These are phyloP conservation scores for Adiantum capillusveneris DNA, from an alignment of 75 land plant species.

Conservation along the genomic window DNA sequence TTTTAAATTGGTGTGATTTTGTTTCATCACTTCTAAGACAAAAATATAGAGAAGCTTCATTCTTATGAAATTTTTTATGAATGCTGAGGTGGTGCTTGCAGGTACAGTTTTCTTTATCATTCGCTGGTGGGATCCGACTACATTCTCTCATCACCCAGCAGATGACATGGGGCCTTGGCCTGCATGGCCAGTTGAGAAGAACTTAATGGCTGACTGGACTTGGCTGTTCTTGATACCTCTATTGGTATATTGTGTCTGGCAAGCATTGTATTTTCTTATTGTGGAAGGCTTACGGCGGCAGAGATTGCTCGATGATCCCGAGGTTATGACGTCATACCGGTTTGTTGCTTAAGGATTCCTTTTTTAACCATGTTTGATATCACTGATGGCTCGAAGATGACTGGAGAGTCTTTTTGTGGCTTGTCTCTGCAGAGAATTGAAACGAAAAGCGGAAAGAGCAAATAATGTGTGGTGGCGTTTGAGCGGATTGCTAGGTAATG, in stretches of 20 bases:
- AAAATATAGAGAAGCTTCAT: too few relatives aligned
- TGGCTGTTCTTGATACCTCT: conserved; percentile 34
- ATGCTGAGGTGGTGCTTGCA: too few relatives aligned
- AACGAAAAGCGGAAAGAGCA: conserved; percentile 33
- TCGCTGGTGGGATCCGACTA: conserved; percentile 84
- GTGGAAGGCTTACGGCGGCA: conserved; percentile 29
- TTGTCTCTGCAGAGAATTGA: conserved; percentile 18
- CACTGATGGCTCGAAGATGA: too few relatives aligned
- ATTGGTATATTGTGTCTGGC: conserved; percentile 28
- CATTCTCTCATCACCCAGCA: conserved; percentile 53
- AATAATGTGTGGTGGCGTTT: conserved; percentile 35
- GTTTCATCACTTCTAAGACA: too few relatives aligned
- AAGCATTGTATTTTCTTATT: conserved; percentile 27
- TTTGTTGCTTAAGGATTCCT: conserved; percentile 7
- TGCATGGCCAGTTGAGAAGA: conserved; percentile 28
- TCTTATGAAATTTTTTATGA: too few relatives aligned
- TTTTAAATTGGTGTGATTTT: too few relatives aligned
- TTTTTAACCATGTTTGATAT: too few relatives aligned
- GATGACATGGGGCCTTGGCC: conserved; percentile 38
- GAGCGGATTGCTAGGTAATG: conserved; percentile 29
- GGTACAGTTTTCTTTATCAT: conserved; percentile 90
- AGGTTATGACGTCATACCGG: conserved; percentile 35
- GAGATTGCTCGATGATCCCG: conserved; percentile 29
- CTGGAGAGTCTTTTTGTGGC: too few relatives aligned
- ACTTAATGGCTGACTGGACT: conserved; percentile 12